These are phyloP conservation scores for Dryas octopetala DNA, from an alignment of 306 rosid species.

Conservation along the genomic window DNA sequence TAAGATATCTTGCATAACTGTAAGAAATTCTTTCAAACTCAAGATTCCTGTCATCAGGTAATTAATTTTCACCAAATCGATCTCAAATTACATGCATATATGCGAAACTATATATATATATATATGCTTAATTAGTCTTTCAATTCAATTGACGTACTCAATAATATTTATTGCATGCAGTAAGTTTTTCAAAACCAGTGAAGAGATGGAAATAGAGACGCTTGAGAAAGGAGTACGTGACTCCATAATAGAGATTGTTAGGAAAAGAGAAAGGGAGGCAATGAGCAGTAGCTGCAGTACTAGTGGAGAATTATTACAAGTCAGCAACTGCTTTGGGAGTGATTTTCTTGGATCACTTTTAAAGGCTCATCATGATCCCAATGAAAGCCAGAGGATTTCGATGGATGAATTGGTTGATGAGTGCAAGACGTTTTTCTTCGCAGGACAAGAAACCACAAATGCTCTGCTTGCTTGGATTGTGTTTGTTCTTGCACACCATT, in stretches of 20 bases:
- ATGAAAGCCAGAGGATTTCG: conserved; percentile 12
- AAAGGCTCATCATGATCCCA: conserved; percentile 27
- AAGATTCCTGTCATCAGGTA: conserved; percentile 18
- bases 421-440: conserved; percentile 29
- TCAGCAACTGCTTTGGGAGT: conserved; percentile 12
- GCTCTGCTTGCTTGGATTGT: conserved; percentile 30
- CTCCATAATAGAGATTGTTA: neutral
- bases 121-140: too few relatives aligned
- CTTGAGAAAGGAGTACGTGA: neutral
- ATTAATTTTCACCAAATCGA: neutral
- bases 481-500: conserved; percentile 9
- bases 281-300: neutral
- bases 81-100: too few relatives aligned
- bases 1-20: neutral
- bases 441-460: conserved; percentile 26
- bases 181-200: neutral
- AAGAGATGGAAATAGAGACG: neutral
- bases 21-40: neutral
- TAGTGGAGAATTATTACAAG: too few relatives aligned
- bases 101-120: too few relatives aligned
- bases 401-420: conserved; percentile 23
- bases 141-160: too few relatives aligned
- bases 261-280: conserved; percentile 16
- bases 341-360: conserved; percentile 31
- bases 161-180: neutral